Base-by-base conservation (phyloP, 1,139 yeast genomes). In the Wickerhamomyces sp. region DNA sequence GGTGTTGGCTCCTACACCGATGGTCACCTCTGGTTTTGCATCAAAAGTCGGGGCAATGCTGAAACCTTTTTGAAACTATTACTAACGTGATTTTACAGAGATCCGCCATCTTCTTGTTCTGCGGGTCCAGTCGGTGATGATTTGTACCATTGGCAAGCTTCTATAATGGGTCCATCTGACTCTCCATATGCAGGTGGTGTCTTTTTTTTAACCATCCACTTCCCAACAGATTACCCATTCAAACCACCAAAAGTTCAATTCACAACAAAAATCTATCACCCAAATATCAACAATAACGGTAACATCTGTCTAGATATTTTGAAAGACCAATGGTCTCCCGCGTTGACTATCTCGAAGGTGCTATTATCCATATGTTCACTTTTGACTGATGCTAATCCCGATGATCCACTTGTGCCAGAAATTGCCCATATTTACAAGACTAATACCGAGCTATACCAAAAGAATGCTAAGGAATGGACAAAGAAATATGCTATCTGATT, bases 91-190 rank as follows among this genome's bases (percentile, higher is more conserved):
- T 24, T 19, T 27, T 43, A 18, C 47, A 86, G 95, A 75, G 99
- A 91, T 62, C 99, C 98, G 47, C 98, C 98, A 57, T 86, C 97
- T 41, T 88, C 96, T 33, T 93, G 98, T 67, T 88, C 97, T 27
- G 98, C 98, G 10, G 99, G 98, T 34, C 99, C 99, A 54, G 94
- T 87, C 34, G 96, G 96, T 38, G 97, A 91, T 56, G 95, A 87
- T 59, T 72, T 87, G 59, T 87, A 81, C 68, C 95, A 86, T 72
- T 87, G 96, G 96, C 95, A 87, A 66, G 96, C 96, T 32, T 86
- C 95, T 39, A 87, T 87, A 61, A 84, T 87, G 91, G 96, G 96
- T 31, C 96, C 96, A 32, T 74, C 91, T 48, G 96, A 87, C 64
- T 82, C 93, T 35, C 95, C 96, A 50, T 87, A 86, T 55, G 86